Conservation (phyloP, 2,329 filamentous ascomycete species). For the Venturia carpophila region DNA sequence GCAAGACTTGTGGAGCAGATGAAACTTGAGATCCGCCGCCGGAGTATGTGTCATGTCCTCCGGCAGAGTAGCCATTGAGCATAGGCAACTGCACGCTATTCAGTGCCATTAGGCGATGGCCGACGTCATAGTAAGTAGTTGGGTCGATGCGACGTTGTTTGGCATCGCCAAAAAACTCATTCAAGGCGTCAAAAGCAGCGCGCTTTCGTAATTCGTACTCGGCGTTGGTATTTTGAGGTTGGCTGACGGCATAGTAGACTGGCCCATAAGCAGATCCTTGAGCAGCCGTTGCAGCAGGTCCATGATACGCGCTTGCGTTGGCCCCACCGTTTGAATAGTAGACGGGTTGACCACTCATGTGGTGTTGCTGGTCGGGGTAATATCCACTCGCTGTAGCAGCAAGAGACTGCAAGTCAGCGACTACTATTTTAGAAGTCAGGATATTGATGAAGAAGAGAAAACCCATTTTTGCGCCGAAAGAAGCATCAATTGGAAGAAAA, state of each 20-base stretch:
- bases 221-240: slow-evolving; percentile 58
- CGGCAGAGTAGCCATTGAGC: slow-evolving; percentile 30
- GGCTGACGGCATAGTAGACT: slow-evolving; percentile 68
- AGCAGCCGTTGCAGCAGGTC: slow-evolving; percentile 28
- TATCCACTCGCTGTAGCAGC: slow-evolving; percentile 43
- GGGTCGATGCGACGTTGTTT: slow-evolving; percentile 90
- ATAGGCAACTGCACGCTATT: slow-evolving; percentile 55
- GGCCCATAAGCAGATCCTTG: slow-evolving; percentile 53
- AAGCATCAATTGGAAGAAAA: slow-evolving; percentile 7
- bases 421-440: slow-evolving; percentile 26
- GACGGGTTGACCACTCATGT: slow-evolving; percentile 21
- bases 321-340: slow-evolving; percentile 21
- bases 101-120: slow-evolving; percentile 75
- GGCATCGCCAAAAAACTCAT: slow-evolving; percentile 88
- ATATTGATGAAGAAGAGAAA: slow-evolving; percentile 16
- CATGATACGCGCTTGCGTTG: slow-evolving; percentile 28
- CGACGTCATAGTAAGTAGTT: slow-evolving; percentile 81
- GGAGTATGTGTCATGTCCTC: slow-evolving; percentile 45
- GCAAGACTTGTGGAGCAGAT: slow-evolving; percentile 56
- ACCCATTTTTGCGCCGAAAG: slow-evolving; percentile 2
- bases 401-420: slow-evolving; percentile 42
- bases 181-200: slow-evolving; percentile 70
- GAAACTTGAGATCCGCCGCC: slow-evolving; percentile 42
- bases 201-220: slow-evolving; percentile 71
- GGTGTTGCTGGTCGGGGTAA: slow-evolving; percentile 38